Conservation (phyloP, 495 filamentous ascomycete genomes). For the Talaromyces nanjingensis region DNA sequence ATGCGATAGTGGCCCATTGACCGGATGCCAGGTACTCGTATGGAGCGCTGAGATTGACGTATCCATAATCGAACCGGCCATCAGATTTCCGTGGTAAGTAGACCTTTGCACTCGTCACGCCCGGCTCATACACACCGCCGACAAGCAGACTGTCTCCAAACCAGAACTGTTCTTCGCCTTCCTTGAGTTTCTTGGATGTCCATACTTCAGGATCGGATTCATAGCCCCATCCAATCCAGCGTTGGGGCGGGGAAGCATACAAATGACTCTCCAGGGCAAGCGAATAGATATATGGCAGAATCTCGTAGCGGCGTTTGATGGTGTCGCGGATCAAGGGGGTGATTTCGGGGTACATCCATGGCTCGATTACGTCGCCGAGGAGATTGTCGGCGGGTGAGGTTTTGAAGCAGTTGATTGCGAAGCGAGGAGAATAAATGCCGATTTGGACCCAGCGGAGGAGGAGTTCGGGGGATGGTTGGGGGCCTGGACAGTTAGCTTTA, state of each 20-base stretch:
- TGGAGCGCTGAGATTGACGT: constrained; percentile 54
- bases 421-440: constrained; percentile 59
- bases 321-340: constrained; percentile 50
- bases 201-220: constrained; percentile 57
- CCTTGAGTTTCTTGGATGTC: constrained; percentile 43
- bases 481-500: constrained; percentile 29
- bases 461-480: constrained; percentile 59
- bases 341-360: constrained; percentile 64
- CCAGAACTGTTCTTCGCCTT: constrained; percentile 64
- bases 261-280: constrained; percentile 52
- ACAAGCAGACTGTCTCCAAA: constrained; percentile 60
- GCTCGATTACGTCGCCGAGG: constrained; percentile 63
- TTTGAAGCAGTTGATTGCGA: constrained; percentile 72
- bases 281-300: constrained; percentile 63
- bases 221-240: constrained; percentile 65
- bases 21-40: constrained; percentile 52
- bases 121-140: constrained; percentile 57
- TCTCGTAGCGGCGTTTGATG: constrained; percentile 61
- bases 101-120: constrained; percentile 40
- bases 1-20: constrained; percentile 52
- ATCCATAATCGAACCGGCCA: constrained; percentile 42
- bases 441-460: constrained; percentile 66
- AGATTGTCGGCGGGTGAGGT: constrained; percentile 52
- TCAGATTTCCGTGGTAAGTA: constrained; percentile 49
- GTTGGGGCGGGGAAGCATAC: constrained; percentile 51